These are phyloP conservation scores for Metschnikowia arizonensis DNA, from an alignment of 805 yeast species.

Conservation along the genomic window DNA sequence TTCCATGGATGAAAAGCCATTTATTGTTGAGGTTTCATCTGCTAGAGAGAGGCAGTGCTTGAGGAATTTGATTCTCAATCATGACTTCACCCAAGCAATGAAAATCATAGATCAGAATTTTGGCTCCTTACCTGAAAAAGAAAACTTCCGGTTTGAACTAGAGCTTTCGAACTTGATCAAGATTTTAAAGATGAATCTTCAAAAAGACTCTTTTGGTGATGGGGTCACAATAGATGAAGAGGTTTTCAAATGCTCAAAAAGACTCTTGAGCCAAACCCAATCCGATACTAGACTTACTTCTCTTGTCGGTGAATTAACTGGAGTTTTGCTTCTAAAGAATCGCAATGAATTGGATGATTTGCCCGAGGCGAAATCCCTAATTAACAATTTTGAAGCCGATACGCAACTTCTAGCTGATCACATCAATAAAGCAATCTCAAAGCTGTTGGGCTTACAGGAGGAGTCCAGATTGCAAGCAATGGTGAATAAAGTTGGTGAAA, in stretches of 20 bases:
- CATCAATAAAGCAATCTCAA: conserved; percentile 19
- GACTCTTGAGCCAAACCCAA: background rate
- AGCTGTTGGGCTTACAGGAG: conserved; percentile 25
- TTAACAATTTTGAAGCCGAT: conserved; percentile 23
- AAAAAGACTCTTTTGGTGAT: conserved; percentile 18
- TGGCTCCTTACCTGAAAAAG: conserved; percentile 1
- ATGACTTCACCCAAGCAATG: conserved; percentile 9
- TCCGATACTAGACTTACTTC: background rate
- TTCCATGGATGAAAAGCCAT: background rate
- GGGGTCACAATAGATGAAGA: conserved; percentile 19
- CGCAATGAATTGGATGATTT: conserved; percentile 9
- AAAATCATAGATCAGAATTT: conserved; percentile 7
- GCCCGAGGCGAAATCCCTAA: conserved; percentile 11
- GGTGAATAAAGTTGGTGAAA: conserved; percentile 27
- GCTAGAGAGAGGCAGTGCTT: conserved; percentile 8
- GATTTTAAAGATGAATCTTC: conserved; percentile 22
- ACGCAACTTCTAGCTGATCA: conserved; percentile 21
- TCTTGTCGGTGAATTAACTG: conserved; percentile 10
- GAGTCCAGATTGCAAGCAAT: conserved; percentile 32
- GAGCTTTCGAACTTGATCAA: conserved; percentile 23
- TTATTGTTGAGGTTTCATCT: conserved; percentile 1
- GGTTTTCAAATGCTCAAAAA: background rate
- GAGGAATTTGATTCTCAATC: conserved; percentile 5
- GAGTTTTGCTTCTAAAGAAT: conserved; percentile 9
- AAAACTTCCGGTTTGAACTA: conserved; percentile 24